Percentiles rank a stretch among this genome's conserved stretches.
Conservation (phyloP, 2,329 filamentous ascomycete genomes). For the Pseudogymnoascus sp. region DNA sequence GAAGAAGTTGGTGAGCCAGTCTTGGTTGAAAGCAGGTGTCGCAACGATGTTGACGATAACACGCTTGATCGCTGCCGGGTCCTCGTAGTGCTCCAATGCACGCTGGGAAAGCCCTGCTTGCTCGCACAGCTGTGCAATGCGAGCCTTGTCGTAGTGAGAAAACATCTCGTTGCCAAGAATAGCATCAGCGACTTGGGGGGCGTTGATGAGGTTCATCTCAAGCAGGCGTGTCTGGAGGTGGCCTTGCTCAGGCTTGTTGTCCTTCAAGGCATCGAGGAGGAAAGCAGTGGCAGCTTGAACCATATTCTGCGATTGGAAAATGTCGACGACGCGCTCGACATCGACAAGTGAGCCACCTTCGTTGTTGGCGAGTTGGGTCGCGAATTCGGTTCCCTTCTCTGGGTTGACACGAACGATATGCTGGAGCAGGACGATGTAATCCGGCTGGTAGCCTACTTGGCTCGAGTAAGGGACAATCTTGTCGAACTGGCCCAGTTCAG, state of each 20-base stretch:
- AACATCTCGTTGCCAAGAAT: constrained; percentile 99
- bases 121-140: constrained; percentile 86
- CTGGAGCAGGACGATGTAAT: constrained; percentile 86
- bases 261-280: constrained; percentile 87
- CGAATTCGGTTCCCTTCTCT: constrained; percentile 92
- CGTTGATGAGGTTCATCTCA: constrained; percentile 97
- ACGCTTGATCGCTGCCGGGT: constrained; percentile 82
- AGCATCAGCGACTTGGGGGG: constrained; percentile 93
- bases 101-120: constrained; percentile 80
- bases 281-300: constrained; percentile 98
- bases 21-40: constrained; percentile 77
- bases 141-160: constrained; percentile 86
- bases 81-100: constrained; percentile 91
- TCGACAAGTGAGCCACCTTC: constrained; percentile 84
- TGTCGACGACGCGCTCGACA: constrained; percentile 88
- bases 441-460: constrained; percentile 82
- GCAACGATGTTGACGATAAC: constrained; percentile 75
- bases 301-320: constrained; percentile 98
- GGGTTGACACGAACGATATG: constrained; percentile 87
- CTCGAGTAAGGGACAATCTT: constrained; percentile 90
- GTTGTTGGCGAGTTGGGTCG: constrained; percentile 82
- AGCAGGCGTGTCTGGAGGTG: constrained; percentile 88
- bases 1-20: constrained; percentile 90
- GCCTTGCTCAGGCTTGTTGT: constrained; percentile 89
- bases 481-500: constrained; percentile 93